Percentiles rank a stretch among this genome's conserved stretches.
Conservation (phyloP, 2,329 filamentous ascomycete species). For the Amesomyces nigricolor region DNA sequence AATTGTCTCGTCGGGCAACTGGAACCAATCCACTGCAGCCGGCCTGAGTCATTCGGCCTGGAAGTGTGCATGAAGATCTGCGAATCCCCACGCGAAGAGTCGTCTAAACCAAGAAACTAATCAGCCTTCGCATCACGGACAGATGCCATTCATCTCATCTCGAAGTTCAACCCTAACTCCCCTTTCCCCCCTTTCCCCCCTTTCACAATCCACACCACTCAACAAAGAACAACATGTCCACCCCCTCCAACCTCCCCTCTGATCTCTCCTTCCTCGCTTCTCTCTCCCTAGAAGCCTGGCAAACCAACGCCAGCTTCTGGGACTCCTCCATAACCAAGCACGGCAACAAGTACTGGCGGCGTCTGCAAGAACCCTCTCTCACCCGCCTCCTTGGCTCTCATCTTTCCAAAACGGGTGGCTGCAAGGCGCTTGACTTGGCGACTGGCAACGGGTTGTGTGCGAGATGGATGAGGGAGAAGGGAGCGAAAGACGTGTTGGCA, state of each 20-base stretch:
- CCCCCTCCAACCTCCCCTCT: neutral
- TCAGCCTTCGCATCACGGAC: no score
- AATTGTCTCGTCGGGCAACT: no score
- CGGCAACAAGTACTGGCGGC: conserved; percentile 42
- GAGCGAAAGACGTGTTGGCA: conserved; percentile 35
- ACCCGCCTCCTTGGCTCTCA: conserved; percentile 31
- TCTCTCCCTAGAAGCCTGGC: conserved; percentile 34
- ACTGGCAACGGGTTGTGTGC: conserved; percentile 46
- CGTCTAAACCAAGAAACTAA: neutral
- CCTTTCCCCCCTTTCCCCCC: neutral
- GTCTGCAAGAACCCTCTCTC: conserved; percentile 39
- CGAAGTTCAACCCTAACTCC: neutral
- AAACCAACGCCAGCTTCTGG: conserved; percentile 39
- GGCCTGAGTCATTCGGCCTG: conserved; percentile 1
- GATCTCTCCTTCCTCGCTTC: neutral
- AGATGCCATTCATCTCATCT: neutral
- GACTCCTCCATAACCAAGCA: conserved; percentile 35
- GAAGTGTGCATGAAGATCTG: neutral
- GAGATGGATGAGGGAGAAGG: conserved; percentile 37
- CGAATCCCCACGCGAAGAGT: neutral
- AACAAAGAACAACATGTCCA: conserved; percentile 2
- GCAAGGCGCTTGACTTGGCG: conserved; percentile 42
- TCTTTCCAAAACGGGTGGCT: conserved; percentile 13
- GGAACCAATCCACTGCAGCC: neutral
- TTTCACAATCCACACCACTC: neutral